These are phyloP conservation scores for Rhizophagus clarus DNA, from an alignment of 192 early-diverging fungal species.

Conservation along the genomic window DNA sequence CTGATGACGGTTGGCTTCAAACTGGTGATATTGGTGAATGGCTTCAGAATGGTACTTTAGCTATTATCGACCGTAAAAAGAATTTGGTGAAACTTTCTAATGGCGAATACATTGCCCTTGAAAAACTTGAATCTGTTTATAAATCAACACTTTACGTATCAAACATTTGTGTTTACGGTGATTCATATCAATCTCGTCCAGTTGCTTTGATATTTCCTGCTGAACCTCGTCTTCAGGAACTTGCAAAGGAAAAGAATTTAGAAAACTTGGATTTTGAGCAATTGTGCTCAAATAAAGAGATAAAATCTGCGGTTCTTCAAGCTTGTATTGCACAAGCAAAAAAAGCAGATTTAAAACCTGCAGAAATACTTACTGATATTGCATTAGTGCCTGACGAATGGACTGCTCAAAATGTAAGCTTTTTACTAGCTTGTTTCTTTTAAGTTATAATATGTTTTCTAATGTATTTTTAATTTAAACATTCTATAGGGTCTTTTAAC, in stretches of 20 bases:
- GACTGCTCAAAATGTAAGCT: conserved; percentile 81
- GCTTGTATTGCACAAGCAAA: conserved; percentile 59
- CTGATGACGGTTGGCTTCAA: conserved; percentile 81
- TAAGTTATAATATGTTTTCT: neutral
- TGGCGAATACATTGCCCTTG: conserved; percentile 94
- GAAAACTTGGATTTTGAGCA: conserved; percentile 48
- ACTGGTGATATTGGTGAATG: conserved; percentile 93
- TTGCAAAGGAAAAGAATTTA: conserved; percentile 48
- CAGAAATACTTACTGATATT: conserved; percentile 74
- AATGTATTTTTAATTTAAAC: conserved; percentile 4
- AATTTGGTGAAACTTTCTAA: conserved; percentile 91
- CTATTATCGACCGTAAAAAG: conserved; percentile 90
- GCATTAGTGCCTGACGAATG: conserved; percentile 78
- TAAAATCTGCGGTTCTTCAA: conserved; percentile 51
- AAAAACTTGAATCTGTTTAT: conserved; percentile 93
- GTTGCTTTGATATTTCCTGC: conserved; percentile 78
- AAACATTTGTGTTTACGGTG: conserved; percentile 79
- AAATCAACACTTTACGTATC: conserved; percentile 67
- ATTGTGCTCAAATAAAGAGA: conserved; percentile 56
- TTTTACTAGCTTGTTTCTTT: conserved; percentile 21
- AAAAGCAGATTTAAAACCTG: conserved; percentile 64
- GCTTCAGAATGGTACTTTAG: conserved; percentile 73
- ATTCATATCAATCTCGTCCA: conserved; percentile 68
- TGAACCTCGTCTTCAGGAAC: conserved; percentile 54
- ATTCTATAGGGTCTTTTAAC: conserved; percentile 68